These are phyloP conservation scores for Urtica urens DNA, from an alignment of 306 rosid species.

Conservation along the genomic window DNA sequence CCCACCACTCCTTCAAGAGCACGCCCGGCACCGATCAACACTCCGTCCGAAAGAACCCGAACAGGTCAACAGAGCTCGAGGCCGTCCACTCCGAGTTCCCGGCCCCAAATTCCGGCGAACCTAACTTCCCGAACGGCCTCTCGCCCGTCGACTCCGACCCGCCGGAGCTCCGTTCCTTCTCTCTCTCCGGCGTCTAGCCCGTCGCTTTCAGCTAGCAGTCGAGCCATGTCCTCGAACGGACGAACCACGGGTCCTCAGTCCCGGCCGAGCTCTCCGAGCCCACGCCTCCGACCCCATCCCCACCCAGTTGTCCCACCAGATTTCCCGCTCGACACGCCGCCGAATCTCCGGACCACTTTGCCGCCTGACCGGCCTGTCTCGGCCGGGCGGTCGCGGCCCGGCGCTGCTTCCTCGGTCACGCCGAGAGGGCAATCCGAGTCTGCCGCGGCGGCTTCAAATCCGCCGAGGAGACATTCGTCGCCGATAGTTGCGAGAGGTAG, in stretches of 20 bases:
- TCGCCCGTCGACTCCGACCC: constrained; percentile 84
- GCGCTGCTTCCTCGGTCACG: constrained; percentile 24
- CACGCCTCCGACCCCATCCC: constrained; percentile 66
- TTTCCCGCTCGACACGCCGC: constrained; percentile 86
- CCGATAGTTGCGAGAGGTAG: constrained; percentile 78
- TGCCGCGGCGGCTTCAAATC: constrained; percentile 29
- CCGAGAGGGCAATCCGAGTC: constrained; percentile 51
- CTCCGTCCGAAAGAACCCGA: constrained; percentile 53
- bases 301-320: constrained; percentile 82
- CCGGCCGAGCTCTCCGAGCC: constrained; percentile 81
- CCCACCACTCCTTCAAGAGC: constrained; percentile 78
- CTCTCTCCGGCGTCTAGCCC: constrained; percentile 41
- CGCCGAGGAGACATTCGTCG: constrained; percentile 63
- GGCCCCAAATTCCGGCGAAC: constrained; percentile 86
- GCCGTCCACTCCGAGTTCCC: constrained; percentile 88
- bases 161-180: constrained; percentile 51
- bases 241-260: constrained; percentile 64
- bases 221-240: constrained; percentile 40
- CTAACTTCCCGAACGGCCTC: constrained; percentile 65
- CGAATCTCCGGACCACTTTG: constrained; percentile 82
- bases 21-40: constrained; percentile 40
- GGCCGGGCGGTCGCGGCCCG: constrained; percentile 87
- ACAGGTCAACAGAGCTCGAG: constrained; percentile 61
- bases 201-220: constrained; percentile 41
- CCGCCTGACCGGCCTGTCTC: constrained; percentile 96